These are phyloP conservation scores for Aspergillus caelatus DNA, from an alignment of 2,329 filamentous ascomycete genomes.

Conservation along the genomic window DNA sequence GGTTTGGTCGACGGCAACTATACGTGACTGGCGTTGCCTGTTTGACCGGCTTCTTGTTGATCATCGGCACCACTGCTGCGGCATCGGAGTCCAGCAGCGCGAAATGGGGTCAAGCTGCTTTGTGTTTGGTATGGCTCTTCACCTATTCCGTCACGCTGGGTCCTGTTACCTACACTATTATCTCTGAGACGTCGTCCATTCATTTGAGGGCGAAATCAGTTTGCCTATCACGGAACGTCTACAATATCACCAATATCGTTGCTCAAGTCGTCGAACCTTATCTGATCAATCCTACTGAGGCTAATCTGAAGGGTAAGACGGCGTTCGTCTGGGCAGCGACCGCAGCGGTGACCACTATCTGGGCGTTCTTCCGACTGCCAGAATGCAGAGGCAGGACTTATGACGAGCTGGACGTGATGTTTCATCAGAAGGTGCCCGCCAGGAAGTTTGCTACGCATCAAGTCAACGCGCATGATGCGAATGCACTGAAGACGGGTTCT, in stretches of 20 bases:
- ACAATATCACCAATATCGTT: constrained; percentile 53
- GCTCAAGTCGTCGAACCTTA: constrained; percentile 43
- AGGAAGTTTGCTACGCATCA: constrained; percentile 32
- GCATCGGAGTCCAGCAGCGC: constrained; percentile 26
- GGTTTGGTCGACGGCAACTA: constrained; percentile 44
- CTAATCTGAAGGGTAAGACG: constrained; percentile 43
- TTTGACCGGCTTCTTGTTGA: constrained; percentile 29
- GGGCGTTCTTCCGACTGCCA: constrained; percentile 43
- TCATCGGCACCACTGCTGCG: constrained; percentile 33
- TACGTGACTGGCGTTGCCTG: constrained; percentile 38
- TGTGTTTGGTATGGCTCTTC: constrained; percentile 57
- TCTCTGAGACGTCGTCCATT: constrained; percentile 56
- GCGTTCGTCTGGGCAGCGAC: constrained; percentile 46
- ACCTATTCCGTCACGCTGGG: constrained; percentile 59
- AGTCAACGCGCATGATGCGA: constrained; percentile 11
- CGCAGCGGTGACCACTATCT: constrained; percentile 31
- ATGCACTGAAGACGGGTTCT: not conserved
- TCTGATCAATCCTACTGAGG: constrained; percentile 37
- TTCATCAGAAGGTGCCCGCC: constrained; percentile 40
- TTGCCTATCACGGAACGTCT: constrained; percentile 54
- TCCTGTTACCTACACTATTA: constrained; percentile 55
- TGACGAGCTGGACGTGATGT: constrained; percentile 47
- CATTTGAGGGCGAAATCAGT: constrained; percentile 58
- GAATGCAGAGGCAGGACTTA: constrained; percentile 43
- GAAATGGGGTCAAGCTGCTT: constrained; percentile 40